Conservation (phyloP, 495 filamentous ascomycete genomes). For the Penicillium argentinense region DNA sequence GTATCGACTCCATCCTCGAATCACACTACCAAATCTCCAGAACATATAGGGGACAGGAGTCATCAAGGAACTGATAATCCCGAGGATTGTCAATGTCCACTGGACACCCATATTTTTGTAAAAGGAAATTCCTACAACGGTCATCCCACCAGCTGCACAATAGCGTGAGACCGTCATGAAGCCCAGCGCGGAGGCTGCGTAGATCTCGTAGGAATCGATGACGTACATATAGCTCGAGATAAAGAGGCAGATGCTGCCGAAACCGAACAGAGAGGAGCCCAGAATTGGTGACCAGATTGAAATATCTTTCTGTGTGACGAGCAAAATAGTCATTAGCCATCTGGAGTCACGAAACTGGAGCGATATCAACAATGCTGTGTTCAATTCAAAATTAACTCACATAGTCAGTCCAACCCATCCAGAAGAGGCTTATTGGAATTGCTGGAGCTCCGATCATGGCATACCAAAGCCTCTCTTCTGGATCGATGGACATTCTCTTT, state of each 20-base stretch:
- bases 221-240: constrained; percentile 50
- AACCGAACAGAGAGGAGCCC: constrained; percentile 50
- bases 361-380: too few species aligned
- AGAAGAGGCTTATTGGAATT: constrained; percentile 58
- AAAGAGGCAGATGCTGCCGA: constrained; percentile 48
- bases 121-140: constrained; percentile 42
- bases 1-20: constrained; percentile 45
- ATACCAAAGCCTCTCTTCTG: constrained; percentile 57
- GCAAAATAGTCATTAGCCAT: background rate
- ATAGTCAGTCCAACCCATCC: constrained; percentile 60
- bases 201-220: constrained; percentile 47
- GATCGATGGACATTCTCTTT: constrained; percentile 35
- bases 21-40: constrained; percentile 46
- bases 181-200: constrained; percentile 40
- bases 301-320: constrained; percentile 33
- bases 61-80: constrained; percentile 38
- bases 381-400: constrained; percentile 16
- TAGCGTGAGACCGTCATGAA: constrained; percentile 50
- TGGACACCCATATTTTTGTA: constrained; percentile 50
- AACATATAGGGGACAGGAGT: constrained; percentile 52
- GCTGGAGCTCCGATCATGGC: constrained; percentile 55
- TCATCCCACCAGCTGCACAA: constrained; percentile 45
- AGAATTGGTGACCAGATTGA: constrained; percentile 52
- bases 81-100: constrained; percentile 54
- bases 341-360: background rate